Percentiles rank a stretch among this genome's conserved stretches.
phyloP scores from a whole-genome alignment of 495 filamentous ascomycete species.

The Penicillium canariense region DNA sequence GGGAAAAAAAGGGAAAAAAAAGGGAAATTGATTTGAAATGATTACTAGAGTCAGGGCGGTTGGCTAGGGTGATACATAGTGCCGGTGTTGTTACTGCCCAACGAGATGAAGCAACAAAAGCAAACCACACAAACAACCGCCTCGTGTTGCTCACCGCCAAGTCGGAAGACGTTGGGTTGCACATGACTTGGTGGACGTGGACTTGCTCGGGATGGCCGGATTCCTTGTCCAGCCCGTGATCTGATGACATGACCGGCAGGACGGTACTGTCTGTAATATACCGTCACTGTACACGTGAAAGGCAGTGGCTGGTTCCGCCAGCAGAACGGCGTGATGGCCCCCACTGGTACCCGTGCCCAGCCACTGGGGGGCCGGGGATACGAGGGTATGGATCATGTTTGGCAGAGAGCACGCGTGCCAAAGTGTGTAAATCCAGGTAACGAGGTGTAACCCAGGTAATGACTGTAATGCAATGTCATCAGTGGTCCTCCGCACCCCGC shows the following conservation, averaged over 20 bases:
- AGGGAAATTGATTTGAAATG: background rate
- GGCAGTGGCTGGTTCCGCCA: too few species aligned
- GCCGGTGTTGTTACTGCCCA: background rate
- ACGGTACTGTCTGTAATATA: background rate
- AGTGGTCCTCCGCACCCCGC: background rate
- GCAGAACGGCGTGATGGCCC: background rate
- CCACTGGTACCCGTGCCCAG: background rate
- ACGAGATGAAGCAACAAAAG: background rate
- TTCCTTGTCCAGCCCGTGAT: background rate
- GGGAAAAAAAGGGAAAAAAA: background rate
- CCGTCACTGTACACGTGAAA: background rate
- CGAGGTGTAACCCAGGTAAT: background rate
- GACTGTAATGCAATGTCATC: background rate
- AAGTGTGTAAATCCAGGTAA: background rate
- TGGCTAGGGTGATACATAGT: too few species aligned
- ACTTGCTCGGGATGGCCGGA: constrained; percentile 8
- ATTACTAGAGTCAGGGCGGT: too few species aligned
- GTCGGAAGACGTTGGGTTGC: background rate
- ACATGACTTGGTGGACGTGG: too few species aligned
- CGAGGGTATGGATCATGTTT: too few species aligned
- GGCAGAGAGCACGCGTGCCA: too few species aligned
- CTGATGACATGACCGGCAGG: background rate
- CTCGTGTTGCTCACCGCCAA: constrained; percentile 1
- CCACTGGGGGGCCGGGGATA: too few species aligned
- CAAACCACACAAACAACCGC: background rate